Evolutionary conservation across 2,329 filamentous ascomycete genomes (phyloP).

Genomic region (Drechslerella stenobrocha): DNA sequence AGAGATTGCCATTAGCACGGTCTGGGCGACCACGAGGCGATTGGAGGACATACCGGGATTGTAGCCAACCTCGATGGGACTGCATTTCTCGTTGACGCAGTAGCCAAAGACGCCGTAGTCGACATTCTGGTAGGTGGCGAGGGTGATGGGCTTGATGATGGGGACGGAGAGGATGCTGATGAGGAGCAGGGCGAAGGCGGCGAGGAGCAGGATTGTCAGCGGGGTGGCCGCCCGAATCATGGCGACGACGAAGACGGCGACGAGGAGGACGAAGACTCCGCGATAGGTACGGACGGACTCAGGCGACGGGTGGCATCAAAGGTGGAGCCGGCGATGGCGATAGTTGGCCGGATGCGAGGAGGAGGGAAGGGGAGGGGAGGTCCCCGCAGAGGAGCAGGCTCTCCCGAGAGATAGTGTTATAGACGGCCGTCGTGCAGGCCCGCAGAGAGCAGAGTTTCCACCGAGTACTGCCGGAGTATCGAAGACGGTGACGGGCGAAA

Average conservation of each 20-base stretch:
- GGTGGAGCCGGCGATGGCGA: background rate
- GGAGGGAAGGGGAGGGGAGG: slow-evolving; percentile 19
- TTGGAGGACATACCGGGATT: slow-evolving; percentile 68
- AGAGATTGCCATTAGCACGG: background rate
- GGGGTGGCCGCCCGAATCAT: slow-evolving; percentile 86
- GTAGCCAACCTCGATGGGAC: slow-evolving; percentile 78
- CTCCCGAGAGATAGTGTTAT: background rate
- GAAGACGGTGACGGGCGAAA: slow-evolving; percentile 7
- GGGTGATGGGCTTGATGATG: slow-evolving; percentile 79
- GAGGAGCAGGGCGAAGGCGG: slow-evolving; percentile 81
- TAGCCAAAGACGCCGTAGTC: slow-evolving; percentile 93
- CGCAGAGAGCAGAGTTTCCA: background rate
- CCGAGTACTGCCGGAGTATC: slow-evolving; percentile 25
- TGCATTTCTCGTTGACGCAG: slow-evolving; percentile 70
- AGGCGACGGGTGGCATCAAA: background rate
- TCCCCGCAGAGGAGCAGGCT: slow-evolving; percentile 35
- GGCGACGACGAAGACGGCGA: slow-evolving; percentile 27
- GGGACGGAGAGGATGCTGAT: slow-evolving; percentile 89
- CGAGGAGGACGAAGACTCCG: background rate
- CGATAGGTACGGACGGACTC: slow-evolving; percentile 17
- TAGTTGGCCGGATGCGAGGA: background rate
- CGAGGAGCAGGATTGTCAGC: slow-evolving; percentile 78
- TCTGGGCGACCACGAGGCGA: background rate
- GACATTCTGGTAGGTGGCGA: slow-evolving; percentile 74
- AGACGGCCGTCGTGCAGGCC: slow-evolving; percentile 4